Percentiles rank a stretch among this genome's conserved stretches.
phyloP scores from a whole-genome alignment of 495 filamentous ascomycete species.

The Hypomontagnella monticulosa region DNA sequence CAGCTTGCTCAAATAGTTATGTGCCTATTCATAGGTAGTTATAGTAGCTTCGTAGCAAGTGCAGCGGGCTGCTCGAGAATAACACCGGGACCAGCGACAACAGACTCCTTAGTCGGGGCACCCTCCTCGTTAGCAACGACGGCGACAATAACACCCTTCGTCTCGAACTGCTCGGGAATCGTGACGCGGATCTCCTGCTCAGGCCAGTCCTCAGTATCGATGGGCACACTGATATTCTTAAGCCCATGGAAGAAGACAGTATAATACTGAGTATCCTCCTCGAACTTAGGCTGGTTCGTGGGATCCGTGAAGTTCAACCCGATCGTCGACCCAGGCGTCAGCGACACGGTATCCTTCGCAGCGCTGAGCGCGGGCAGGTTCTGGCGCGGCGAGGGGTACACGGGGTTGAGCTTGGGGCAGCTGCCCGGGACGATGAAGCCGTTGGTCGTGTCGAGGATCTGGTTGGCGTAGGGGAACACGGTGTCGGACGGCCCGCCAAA shows the following conservation, averaged over 20 bases:
- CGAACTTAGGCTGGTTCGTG: conserved; percentile 54
- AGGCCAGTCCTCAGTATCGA: conserved; percentile 49
- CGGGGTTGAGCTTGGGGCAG: conserved; percentile 60
- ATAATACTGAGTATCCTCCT: conserved; percentile 52
- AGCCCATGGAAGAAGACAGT: conserved; percentile 64
- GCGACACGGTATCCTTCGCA: conserved; percentile 47
- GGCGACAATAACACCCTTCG: conserved; percentile 59
- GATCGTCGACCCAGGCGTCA: conserved; percentile 56
- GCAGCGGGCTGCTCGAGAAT: conserved; percentile 33
- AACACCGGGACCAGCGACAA: conserved; percentile 41
- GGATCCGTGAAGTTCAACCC: conserved; percentile 52
- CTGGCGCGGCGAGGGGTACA: conserved; percentile 59
- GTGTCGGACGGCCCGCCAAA: conserved; percentile 63
- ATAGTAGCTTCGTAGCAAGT: conserved; percentile 25
- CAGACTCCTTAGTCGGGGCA: conserved; percentile 58
- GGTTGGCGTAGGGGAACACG: conserved; percentile 62
- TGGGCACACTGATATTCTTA: conserved; percentile 55
- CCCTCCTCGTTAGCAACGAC: conserved; percentile 55
- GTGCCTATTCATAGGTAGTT: background rate
- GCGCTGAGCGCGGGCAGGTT: conserved; percentile 53
- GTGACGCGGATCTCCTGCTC: conserved; percentile 48
- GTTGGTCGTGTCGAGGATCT: conserved; percentile 63
- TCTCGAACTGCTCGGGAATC: conserved; percentile 58
- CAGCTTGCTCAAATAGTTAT: too few relatives aligned
- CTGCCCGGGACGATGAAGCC: conserved; percentile 58